Conservation (phyloP, 2,329 filamentous ascomycete species). For the Huntiella omanensis region DNA sequence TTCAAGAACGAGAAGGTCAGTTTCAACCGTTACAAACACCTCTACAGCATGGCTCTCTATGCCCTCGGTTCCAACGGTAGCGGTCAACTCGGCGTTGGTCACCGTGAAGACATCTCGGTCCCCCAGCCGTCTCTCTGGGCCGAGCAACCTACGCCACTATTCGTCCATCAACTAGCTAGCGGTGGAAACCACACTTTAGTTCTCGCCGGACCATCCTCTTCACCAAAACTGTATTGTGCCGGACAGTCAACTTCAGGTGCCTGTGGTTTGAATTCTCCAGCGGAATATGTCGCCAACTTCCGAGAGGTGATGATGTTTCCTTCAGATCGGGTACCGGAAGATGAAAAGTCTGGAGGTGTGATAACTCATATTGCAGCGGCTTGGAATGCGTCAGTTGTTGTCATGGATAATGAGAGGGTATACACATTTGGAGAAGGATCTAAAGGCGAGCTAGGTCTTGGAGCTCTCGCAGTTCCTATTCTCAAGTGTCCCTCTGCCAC, state of each 20-base stretch:
- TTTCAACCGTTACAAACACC: not conserved
- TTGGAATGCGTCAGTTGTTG: slow-evolving; percentile 57
- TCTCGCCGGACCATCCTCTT: slow-evolving; percentile 20
- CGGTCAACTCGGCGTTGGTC: slow-evolving; percentile 53
- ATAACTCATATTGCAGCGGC: slow-evolving; percentile 42
- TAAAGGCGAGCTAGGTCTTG: slow-evolving; percentile 57
- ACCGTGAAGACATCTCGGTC: slow-evolving; percentile 50
- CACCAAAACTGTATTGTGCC: slow-evolving; percentile 15
- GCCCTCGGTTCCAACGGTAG: slow-evolving; percentile 62
- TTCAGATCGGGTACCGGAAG: not conserved
- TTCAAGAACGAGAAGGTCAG: no score
- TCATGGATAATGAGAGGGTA: slow-evolving; percentile 29
- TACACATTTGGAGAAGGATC: slow-evolving; percentile 46
- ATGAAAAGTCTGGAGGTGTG: slow-evolving; percentile 11
- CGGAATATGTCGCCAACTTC: slow-evolving; percentile 9
- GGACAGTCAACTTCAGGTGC: slow-evolving; percentile 22
- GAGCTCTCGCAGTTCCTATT: slow-evolving; percentile 22
- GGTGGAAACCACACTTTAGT: slow-evolving; percentile 82
- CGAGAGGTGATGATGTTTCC: slow-evolving; percentile 9
- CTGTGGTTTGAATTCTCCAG: slow-evolving; percentile 24
- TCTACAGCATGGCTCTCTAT: slow-evolving; percentile 27
- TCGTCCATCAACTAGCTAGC: slow-evolving; percentile 24
- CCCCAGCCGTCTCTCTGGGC: slow-evolving; percentile 44
- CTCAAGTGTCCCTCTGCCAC: slow-evolving; percentile 29
- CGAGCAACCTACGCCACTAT: slow-evolving; percentile 18